Conservation (phyloP, 768 basidiomycete species). For the Imleria badia region DNA sequence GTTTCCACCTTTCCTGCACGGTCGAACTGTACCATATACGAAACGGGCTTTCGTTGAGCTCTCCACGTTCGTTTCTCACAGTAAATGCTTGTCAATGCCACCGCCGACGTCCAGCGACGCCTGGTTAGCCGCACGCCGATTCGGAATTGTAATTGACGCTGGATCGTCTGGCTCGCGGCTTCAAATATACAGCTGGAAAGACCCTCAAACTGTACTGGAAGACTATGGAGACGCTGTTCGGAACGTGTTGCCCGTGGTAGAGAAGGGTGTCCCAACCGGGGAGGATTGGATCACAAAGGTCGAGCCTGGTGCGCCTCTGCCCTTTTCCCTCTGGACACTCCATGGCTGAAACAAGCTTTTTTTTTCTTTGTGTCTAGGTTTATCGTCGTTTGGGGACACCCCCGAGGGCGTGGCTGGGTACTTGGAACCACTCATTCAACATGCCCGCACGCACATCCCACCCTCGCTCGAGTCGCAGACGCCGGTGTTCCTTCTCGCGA, state of each 20-base stretch:
- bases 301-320: slow-evolving; percentile 75
- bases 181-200: slow-evolving; percentile 96
- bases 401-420: slow-evolving; percentile 72
- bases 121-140: slow-evolving; percentile 79
- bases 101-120: slow-evolving; percentile 68
- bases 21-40: slow-evolving; percentile 10
- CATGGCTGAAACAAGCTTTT: too few relatives aligned
- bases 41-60: slow-evolving; percentile 20
- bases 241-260: slow-evolving; percentile 74
- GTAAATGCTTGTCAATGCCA: slow-evolving; percentile 55
- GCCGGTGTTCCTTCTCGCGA: slow-evolving; percentile 91
- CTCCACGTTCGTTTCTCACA: slow-evolving; percentile 24
- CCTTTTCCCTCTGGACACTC: too few relatives aligned
- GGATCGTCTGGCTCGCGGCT: slow-evolving; percentile 96
- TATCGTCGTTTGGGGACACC: slow-evolving; percentile 76
- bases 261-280: slow-evolving; percentile 81
- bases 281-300: slow-evolving; percentile 90
- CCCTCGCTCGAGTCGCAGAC: slow-evolving; percentile 83
- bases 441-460: slow-evolving; percentile 81
- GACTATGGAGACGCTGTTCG: slow-evolving; percentile 50
- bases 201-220: slow-evolving; percentile 63
- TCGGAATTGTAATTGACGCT: slow-evolving; percentile 96
- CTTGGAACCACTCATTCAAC: slow-evolving; percentile 77
- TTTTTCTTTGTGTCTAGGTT: slow-evolving; percentile 48
- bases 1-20: not conserved